Base-by-base conservation (phyloP, 1,284 basidiomycete species). In the Trichosporon sp. region DNA sequence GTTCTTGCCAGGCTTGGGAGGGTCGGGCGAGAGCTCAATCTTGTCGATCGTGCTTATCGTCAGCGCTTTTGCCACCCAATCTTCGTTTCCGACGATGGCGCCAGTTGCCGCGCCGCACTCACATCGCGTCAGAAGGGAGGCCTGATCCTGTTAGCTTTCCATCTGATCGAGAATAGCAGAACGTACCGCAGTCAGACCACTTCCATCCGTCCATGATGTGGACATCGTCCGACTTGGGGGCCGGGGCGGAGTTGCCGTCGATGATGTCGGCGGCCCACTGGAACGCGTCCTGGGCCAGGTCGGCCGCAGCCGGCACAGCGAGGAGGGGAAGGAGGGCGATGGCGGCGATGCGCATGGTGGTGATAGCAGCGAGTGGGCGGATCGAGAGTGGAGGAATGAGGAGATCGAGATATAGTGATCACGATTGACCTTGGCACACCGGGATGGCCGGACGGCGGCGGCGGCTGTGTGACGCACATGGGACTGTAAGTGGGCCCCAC, bases 1-100 rank as follows among this genome's bases (percentile, higher is more conserved):
- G 76, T 93, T 88, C 79, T 92, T 78, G 11, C 94, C 46, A 1
- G 74, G 66, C 69, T 78, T 80, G 2, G 81, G 81, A 14, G 82
- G 73, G 69, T 83, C 82, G 40, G 83, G 75, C 26, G 80, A 81
- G 68, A 84, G 83, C 73, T 81, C 80, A 12, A 84, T 91, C 35
- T 87, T 89, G 35, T 91, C 83, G 74, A 96, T 78, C 73, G 84
- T 80, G 75, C 85, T 83, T 67, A 1, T 61, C 32, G 54, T 66
- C 64, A 61, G 56, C 26, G 56, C 26, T 14, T 56, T 37, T 67
- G 48, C 43, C 32, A 64, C 19, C 31, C 37, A 16, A 65, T 3
- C 40, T 12, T 14, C 40, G 10, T 3, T 12, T 3, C 8, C 26
- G 1, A n/a, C 31, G 26, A 59, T 2, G 64, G 46, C 51, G 65